Conservation (phyloP, 345 rosid species). For the Raphanus sativus region DNA sequence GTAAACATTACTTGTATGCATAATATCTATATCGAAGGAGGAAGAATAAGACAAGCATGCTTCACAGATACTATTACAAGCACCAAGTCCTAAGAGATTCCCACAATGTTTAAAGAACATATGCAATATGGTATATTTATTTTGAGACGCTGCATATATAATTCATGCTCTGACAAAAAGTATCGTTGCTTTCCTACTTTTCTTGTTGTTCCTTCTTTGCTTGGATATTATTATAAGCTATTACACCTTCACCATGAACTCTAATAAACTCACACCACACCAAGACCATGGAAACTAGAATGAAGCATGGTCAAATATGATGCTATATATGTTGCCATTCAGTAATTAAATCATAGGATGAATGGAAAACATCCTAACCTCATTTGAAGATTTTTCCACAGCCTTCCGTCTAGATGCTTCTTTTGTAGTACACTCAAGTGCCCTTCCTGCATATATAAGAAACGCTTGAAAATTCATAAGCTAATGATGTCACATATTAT, state of each 20-base stretch:
- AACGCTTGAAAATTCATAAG: conserved; percentile 12
- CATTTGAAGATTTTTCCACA: not conserved
- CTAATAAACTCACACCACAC: not conserved
- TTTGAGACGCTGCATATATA: not conserved
- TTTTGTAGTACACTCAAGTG: conserved; percentile 4
- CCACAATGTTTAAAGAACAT: not conserved
- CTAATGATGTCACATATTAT: not conserved
- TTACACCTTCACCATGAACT: not conserved
- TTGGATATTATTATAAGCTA: not conserved
- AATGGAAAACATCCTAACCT: conserved; percentile 12
- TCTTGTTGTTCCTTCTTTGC: too few species aligned
- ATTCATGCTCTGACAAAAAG: not conserved
- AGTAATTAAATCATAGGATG: not conserved
- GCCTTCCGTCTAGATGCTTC: conserved; percentile 14
- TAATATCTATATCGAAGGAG: not conserved
- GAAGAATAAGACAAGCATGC: not conserved
- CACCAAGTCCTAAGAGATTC: not conserved
- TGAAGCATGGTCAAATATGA: not conserved
- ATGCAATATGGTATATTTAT: not conserved
- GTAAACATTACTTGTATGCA: conserved; percentile 6
- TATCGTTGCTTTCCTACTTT: too few species aligned
- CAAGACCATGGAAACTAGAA: not conserved
- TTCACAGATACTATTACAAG: not conserved
- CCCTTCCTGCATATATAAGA: conserved; percentile 5
- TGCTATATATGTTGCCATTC: not conserved